Percentiles rank a stretch among this genome's conserved stretches.
Evolutionary conservation across 306 rosid species (phyloP).

Genomic region (Rosa rugosa): DNA sequence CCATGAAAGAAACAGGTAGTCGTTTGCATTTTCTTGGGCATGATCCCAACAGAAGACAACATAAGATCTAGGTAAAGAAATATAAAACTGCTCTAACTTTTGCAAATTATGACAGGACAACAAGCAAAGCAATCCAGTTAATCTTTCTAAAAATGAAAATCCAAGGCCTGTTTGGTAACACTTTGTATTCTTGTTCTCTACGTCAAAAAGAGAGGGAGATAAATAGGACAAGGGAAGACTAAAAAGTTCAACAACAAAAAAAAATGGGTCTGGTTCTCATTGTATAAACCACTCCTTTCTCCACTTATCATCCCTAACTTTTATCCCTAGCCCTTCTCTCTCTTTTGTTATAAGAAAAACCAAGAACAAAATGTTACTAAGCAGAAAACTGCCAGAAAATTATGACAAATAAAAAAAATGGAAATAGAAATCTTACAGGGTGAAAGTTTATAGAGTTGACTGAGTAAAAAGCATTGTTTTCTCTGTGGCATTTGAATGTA

Average conservation of each 20-base stretch:
- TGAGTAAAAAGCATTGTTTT: slow-evolving; percentile 61
- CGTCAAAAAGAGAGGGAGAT: too few relatives aligned
- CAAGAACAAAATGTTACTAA: background rate
- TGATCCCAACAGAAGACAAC: background rate
- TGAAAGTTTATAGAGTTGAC: slow-evolving; percentile 86
- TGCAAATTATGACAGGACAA: background rate
- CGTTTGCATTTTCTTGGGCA: background rate
- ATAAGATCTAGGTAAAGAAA: background rate
- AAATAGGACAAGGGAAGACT: too few relatives aligned
- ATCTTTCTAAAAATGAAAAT: background rate
- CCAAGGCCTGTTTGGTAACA: too few relatives aligned
- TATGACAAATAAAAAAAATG: background rate
- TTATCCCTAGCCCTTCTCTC: background rate
- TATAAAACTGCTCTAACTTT: background rate
- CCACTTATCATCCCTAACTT: background rate
- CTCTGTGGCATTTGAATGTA: slow-evolving; percentile 90
- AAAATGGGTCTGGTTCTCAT: too few relatives aligned
- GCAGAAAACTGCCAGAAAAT: too few relatives aligned
- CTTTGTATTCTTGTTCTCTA: too few relatives aligned
- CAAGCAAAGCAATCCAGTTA: background rate
- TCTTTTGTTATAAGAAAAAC: background rate
- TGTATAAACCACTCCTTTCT: background rate
- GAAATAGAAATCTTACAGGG: slow-evolving; percentile 50
- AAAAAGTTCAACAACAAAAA: too few relatives aligned
- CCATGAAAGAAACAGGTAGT: background rate